Evolutionary conservation across 225 moss, liverwort and hornwort species (phyloP), one percentile per base, ranked within the genome.

Genomic region (Bryum argenteum): DNA sequence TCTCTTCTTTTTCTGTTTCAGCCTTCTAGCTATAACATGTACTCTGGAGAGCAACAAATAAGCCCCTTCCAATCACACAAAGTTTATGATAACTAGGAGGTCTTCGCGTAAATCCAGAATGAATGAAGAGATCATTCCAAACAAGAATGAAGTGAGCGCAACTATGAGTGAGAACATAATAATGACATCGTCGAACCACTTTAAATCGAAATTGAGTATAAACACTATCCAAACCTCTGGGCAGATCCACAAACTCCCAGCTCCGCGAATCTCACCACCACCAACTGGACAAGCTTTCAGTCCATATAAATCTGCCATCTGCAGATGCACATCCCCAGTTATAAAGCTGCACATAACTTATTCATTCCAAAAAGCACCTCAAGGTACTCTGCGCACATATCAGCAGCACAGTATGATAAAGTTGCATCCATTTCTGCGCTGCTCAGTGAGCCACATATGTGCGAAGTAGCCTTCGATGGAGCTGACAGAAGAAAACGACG

Each of bases 221-320:
- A 71, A 51, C 48, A 69, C n/a, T 48, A 60, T 79, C 13, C 83
- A 75, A 81, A 98, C 98, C 91, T 98, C 98, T 64, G 94, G 92
- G 67, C 98, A 98, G 60, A 98, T 88, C 98, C 98, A 98, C 66
- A 98, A 59, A 81, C 85, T 88, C 61, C 98, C 98, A 60, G 89
- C 87, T 71, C 94, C 98, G 22, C 92, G 98, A 78, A 98, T 92
- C 71, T 98, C 98, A 67, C 98, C 98, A 42, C 98, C 98, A 76
- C 94, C 98, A 76, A 93, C 89, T 74, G 98, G 98, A 64, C 69
- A 78, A 74, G 88, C 94, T 87, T 85, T 88, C 6, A 98, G 59
- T 72, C 92, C 98, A 80, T 98, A 98, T 23, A 98, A 81, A 79
- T 98, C 91, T 75, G 98, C 98, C 81, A 98, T 82, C 98, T 98